Conservation (phyloP, 805 yeast species). For the Barnettozyma siamensis region DNA sequence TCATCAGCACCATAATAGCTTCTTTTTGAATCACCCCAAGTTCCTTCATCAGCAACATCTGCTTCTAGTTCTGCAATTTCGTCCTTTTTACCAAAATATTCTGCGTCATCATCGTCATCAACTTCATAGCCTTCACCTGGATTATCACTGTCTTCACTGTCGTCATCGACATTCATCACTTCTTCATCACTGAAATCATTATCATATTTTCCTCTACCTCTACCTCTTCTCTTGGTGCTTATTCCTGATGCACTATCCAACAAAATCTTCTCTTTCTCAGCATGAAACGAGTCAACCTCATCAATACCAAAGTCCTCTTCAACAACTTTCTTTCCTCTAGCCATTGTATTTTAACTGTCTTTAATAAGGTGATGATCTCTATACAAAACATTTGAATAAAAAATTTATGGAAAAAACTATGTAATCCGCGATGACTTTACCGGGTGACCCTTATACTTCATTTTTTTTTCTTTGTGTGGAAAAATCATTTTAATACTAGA, state of each 20-base stretch:
- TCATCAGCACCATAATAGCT: slow-evolving; percentile 52
- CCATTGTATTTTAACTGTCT: slow-evolving; percentile 4
- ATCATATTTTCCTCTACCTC: slow-evolving; percentile 21
- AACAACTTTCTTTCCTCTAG: slow-evolving; percentile 8
- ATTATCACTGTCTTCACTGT: slow-evolving; percentile 40
- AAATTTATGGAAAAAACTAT: slow-evolving; percentile 5
- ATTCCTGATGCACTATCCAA: slow-evolving; percentile 46
- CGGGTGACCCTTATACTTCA: slow-evolving; percentile 7
- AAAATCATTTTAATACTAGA: background rate
- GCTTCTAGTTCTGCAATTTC: slow-evolving; percentile 22
- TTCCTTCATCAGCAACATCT: slow-evolving; percentile 35
- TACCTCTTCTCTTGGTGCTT: slow-evolving; percentile 21
- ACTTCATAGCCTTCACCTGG: slow-evolving; percentile 25
- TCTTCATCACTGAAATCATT: slow-evolving; percentile 46
- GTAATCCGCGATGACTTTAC: slow-evolving; percentile 8
- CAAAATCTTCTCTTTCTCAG: slow-evolving; percentile 50
- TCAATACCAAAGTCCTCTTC: slow-evolving; percentile 43
- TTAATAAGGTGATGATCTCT: background rate
- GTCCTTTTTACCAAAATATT: slow-evolving; percentile 27
- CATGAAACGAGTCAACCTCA: slow-evolving; percentile 66
- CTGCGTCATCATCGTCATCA: slow-evolving; percentile 27
- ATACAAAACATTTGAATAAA: background rate
- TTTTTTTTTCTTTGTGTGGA: background rate
- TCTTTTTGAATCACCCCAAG: slow-evolving; percentile 40
- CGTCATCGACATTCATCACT: slow-evolving; percentile 37